Conservation (phyloP, 1,284 basidiomycete species). For the Phellinidium pouzarii region DNA sequence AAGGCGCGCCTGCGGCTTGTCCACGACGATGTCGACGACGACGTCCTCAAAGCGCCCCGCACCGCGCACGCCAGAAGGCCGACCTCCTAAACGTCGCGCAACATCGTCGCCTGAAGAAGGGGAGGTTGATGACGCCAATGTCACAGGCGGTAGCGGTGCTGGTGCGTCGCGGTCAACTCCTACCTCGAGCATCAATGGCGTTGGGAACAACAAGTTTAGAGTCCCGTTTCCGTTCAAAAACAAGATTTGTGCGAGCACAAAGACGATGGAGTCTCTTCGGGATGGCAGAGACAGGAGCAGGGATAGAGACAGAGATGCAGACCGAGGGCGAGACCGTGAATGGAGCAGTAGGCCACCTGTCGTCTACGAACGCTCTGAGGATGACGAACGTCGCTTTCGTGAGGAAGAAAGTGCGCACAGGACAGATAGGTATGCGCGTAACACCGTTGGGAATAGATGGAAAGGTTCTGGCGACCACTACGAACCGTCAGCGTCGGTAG, state of each 20-base stretch:
- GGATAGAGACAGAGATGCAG: constrained; percentile 19
- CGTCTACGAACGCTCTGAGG: constrained; percentile 38
- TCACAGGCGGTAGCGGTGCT: constrained; percentile 23
- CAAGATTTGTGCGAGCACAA: constrained; percentile 30
- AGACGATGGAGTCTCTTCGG: neutral
- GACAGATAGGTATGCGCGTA: neutral
- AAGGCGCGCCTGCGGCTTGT: neutral
- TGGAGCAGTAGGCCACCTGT: constrained; percentile 20
- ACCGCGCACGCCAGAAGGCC: constrained; percentile 25
- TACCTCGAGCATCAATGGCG: constrained; percentile 20
- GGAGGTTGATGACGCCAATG: constrained; percentile 50
- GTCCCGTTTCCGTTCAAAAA: constrained; percentile 72
- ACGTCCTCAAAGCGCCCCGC: constrained; percentile 14
- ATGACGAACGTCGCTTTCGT: constrained; percentile 36
- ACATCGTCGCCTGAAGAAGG: constrained; percentile 71
- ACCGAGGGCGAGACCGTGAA: constrained; percentile 21
- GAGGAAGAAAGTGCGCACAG: constrained; percentile 25
- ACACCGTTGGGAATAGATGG: neutral
- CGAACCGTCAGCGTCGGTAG: constrained; percentile 1
- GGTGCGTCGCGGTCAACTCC: constrained; percentile 20
- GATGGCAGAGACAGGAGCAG: constrained; percentile 13
- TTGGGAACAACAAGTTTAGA: constrained; percentile 35
- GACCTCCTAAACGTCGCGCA: constrained; percentile 48
- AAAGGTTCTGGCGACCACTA: constrained; percentile 13
- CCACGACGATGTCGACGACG: constrained; percentile 4